Conservation (phyloP, 164 flowering plant genomes). For the Nymphaea colorata region DNA sequence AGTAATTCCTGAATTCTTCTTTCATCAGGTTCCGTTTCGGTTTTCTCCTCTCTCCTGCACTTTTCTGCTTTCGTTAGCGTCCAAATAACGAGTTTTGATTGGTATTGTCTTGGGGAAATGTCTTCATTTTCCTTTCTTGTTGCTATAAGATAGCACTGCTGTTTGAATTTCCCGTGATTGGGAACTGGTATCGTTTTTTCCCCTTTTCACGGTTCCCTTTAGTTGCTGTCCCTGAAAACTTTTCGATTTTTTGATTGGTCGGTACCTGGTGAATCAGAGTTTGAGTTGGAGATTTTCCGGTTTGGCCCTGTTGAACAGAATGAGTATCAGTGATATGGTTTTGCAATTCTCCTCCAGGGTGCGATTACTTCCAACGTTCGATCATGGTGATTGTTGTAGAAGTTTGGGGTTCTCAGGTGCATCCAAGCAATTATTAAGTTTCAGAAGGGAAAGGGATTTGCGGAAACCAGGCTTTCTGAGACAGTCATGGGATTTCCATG, state of each 20-base stretch:
- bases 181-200: not conserved
- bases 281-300: not conserved
- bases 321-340: slow-evolving; percentile 30
- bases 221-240: not conserved
- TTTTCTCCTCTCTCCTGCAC: not conserved
- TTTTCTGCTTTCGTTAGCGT: not conserved
- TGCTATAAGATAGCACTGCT: not conserved
- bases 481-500: slow-evolving; percentile 3
- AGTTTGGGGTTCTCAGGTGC: not conserved
- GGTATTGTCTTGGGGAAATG: not conserved
- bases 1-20: not conserved
- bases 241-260: not conserved
- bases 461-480: slow-evolving; percentile 2
- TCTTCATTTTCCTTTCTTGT: not conserved
- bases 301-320: slow-evolving; percentile 3
- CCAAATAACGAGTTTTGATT: not conserved
- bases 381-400: not conserved
- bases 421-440: not conserved
- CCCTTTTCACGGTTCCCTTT: not conserved
- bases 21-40: not conserved
- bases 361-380: slow-evolving; percentile 3
- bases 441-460: slow-evolving; percentile 7
- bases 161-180: not conserved
- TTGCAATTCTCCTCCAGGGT: slow-evolving; percentile 25
- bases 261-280: not conserved